A percentile compares a stretch with the other conserved stretches of the same genome.
Evolutionary conservation across 495 filamentous ascomycete genomes (phyloP).

Genomic region (Aspergillus indologenus): DNA sequence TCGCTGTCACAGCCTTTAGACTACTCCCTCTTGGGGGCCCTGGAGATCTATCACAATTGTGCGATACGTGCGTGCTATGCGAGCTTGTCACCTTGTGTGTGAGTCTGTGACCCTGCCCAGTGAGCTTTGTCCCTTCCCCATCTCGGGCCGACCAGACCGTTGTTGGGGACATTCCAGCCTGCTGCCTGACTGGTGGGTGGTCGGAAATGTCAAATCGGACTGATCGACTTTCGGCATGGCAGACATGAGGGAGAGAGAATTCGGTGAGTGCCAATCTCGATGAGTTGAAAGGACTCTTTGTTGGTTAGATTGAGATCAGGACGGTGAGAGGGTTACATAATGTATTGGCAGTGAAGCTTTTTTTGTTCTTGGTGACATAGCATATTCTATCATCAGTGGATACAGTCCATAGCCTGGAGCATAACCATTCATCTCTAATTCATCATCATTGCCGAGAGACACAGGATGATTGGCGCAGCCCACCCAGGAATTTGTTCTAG

Average conservation of each 20-base stretch:
- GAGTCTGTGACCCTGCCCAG: too few species aligned
- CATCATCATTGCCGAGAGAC: too few species aligned
- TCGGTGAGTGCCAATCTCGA: neutral
- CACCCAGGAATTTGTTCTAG: neutral
- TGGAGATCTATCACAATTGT: neutral
- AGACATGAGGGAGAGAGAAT: neutral
- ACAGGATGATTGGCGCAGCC: neutral
- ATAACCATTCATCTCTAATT: too few species aligned
- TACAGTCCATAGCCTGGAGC: too few species aligned
- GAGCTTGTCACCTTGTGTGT: too few species aligned
- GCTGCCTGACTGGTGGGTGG: neutral
- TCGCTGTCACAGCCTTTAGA: neutral
- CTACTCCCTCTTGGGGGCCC: too few species aligned
- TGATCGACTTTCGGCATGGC: neutral
- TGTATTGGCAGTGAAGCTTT: neutral
- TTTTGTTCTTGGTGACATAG: too few species aligned
- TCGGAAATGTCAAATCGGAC: constrained; percentile 5
- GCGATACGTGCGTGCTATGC: neutral
- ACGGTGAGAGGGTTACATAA: too few species aligned
- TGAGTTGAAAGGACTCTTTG: neutral
- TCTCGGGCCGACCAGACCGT: neutral
- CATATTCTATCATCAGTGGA: too few species aligned
- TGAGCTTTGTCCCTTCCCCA: neutral
- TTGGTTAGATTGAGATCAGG: too few species aligned
- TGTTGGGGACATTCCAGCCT: neutral